phyloP scores from a whole-genome alignment of 345 rosid species.

The Murraya koenigii region DNA sequence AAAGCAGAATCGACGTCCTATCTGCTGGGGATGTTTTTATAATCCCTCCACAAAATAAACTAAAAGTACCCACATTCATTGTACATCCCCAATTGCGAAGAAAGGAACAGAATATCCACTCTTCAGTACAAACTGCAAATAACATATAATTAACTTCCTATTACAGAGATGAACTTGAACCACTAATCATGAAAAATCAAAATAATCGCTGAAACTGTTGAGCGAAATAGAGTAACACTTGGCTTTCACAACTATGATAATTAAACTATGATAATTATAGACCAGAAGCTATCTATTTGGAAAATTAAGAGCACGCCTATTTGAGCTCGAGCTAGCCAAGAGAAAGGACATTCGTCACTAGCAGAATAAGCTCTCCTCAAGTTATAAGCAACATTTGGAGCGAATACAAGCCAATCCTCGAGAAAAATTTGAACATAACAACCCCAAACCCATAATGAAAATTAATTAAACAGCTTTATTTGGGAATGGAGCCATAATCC shows the following conservation, averaged over 20 bases:
- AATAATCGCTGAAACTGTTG: neutral
- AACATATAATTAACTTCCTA: no score
- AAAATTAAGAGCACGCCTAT: no score
- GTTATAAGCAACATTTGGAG: no score
- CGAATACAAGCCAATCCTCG: no score
- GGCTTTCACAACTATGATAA: neutral
- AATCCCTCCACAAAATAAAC: neutral
- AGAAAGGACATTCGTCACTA: no score
- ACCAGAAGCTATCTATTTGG: neutral
- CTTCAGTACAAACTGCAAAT: no score
- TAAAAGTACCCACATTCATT: neutral
- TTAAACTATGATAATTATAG: neutral
- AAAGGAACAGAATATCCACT: neutral
- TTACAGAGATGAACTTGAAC: neutral
- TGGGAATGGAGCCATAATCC: no score
- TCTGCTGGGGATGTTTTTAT: neutral
- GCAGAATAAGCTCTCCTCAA: no score
- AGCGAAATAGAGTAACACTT: neutral
- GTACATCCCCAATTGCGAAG: neutral
- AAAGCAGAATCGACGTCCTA: neutral
- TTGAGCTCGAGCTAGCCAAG: no score
- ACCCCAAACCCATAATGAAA: no score
- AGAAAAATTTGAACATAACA: no score
- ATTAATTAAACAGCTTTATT: no score
- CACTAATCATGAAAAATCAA: neutral